A percentile compares a stretch with the other conserved stretches of the same genome.
Evolutionary conservation across 2,329 filamentous ascomycete species (phyloP).

Genomic region (Sporothrix curviconia): DNA sequence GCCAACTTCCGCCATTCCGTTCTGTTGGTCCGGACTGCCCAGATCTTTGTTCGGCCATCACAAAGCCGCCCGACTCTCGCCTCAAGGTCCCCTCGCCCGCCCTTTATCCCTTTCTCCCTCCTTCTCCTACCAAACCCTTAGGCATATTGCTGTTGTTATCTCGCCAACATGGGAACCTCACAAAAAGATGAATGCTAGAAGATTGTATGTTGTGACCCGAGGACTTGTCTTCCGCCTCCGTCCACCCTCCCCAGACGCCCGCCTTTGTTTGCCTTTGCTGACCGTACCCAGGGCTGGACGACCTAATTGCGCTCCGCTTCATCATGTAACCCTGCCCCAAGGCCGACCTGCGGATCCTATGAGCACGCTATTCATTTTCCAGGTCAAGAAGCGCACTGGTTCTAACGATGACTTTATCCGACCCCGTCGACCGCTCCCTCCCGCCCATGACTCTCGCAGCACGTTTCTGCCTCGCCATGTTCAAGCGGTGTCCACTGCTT

Average conservation of each 20-base stretch:
- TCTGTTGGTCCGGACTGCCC: too few species aligned
- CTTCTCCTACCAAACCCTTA: conserved; percentile 9
- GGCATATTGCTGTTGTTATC: conserved; percentile 56
- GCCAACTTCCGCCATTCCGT: too few species aligned
- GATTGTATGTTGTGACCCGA: conserved; percentile 67
- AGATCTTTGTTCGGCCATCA: too few species aligned
- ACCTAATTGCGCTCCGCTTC: conserved; percentile 94
- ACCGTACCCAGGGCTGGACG: conserved; percentile 70
- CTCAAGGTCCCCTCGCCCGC: background rate
- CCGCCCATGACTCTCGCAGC: conserved; percentile 78
- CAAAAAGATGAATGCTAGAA: conserved; percentile 79
- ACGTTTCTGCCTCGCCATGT: conserved; percentile 90
- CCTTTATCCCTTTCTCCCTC: background rate
- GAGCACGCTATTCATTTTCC: conserved; percentile 93
- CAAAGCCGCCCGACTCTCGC: too few species aligned
- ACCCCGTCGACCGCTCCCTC: conserved; percentile 72
- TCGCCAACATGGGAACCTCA: conserved; percentile 63
- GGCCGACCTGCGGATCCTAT: conserved; percentile 84
- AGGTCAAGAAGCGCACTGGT: conserved; percentile 99
- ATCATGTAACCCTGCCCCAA: conserved; percentile 94
- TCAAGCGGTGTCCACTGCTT: conserved; percentile 90
- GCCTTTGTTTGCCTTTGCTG: conserved; percentile 2
- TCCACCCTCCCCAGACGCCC: background rate
- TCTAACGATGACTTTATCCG: conserved; percentile 99
- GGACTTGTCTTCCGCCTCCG: too few species aligned